These are phyloP conservation scores for Fusarium pseudonygamai DNA, from an alignment of 2,329 filamentous ascomycete genomes.

Conservation along the genomic window DNA sequence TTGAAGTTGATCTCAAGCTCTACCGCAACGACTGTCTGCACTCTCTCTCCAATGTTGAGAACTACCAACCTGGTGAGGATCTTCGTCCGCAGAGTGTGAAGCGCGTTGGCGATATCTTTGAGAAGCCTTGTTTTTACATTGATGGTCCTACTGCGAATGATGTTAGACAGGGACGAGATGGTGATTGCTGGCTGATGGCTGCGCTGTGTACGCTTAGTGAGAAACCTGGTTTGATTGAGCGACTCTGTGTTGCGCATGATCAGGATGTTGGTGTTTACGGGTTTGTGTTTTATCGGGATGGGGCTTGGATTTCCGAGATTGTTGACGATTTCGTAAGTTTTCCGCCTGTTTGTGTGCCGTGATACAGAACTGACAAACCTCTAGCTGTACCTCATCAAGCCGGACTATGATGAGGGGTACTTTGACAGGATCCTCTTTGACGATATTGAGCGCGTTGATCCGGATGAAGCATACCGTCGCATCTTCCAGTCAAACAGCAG, in stretches of 20 bases:
- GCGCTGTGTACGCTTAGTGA: constrained; percentile 81
- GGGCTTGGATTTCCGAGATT: constrained; percentile 73
- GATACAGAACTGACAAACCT: not conserved
- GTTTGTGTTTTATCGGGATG: constrained; percentile 85
- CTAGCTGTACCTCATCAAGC: constrained; percentile 63
- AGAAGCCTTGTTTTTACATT: constrained; percentile 78
- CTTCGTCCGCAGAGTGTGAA: constrained; percentile 68
- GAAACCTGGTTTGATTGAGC: constrained; percentile 75
- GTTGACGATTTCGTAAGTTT: constrained; percentile 62
- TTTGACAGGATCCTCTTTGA: constrained; percentile 57
- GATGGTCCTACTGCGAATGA: constrained; percentile 81
- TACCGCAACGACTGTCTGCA: constrained; percentile 61
- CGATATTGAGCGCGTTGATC: constrained; percentile 58
- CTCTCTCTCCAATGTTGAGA: constrained; percentile 51
- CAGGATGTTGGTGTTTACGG: constrained; percentile 83
- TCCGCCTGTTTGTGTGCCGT: not conserved
- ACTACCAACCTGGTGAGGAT: constrained; percentile 36
- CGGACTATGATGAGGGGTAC: constrained; percentile 69
- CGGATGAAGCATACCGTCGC: constrained; percentile 70
- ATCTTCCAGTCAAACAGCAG: constrained; percentile 79
- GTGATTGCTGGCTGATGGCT: constrained; percentile 89
- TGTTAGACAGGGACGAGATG: constrained; percentile 79
- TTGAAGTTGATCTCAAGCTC: constrained; percentile 78
- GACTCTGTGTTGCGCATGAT: constrained; percentile 76
- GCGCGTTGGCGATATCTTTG: constrained; percentile 79